Conservation (phyloP, 768 basidiomycete genomes). For the Tubosaeta sp. region DNA sequence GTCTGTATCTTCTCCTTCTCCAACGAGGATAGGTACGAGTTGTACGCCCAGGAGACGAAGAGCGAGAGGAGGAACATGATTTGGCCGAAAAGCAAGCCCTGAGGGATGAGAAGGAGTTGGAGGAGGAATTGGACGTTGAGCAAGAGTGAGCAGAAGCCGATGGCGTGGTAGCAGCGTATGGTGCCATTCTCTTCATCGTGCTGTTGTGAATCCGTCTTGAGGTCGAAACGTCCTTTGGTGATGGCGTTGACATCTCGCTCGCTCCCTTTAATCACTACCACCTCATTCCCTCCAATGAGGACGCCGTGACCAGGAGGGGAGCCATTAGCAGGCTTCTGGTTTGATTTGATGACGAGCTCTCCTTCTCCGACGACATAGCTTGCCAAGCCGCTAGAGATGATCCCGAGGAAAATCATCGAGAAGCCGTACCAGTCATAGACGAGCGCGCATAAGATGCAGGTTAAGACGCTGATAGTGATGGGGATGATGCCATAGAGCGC, state of each 20-base stretch:
- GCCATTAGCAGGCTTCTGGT: conserved; percentile 10
- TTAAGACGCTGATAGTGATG: conserved; percentile 20
- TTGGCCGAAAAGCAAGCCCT: conserved; percentile 33
- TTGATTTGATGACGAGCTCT: too few relatives aligned
- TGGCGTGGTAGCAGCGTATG: conserved; percentile 6
- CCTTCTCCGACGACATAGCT: conserved; percentile 25
- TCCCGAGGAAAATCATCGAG: conserved; percentile 31
- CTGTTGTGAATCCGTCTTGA: not conserved
- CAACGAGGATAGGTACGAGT: conserved; percentile 27
- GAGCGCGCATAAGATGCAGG: conserved; percentile 24
- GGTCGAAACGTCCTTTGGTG: not conserved
- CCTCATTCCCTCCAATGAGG: conserved; percentile 3
- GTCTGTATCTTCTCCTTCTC: conserved; percentile 29
- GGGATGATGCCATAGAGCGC: conserved; percentile 16
- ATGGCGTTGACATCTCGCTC: not conserved
- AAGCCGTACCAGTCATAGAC: conserved; percentile 29
- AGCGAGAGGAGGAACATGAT: conserved; percentile 31
- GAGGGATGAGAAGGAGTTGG: conserved; percentile 34
- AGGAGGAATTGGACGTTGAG: conserved; percentile 29
- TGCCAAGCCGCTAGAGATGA: conserved; percentile 27
- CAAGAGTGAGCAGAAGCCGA: conserved; percentile 30
- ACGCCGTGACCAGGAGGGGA: conserved; percentile 30
- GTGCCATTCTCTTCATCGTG: not conserved
- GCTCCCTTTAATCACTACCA: not conserved
- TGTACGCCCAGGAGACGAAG: conserved; percentile 30